These are phyloP conservation scores for Botrytis porri DNA, from an alignment of 2,329 filamentous ascomycete species.

Conservation along the genomic window DNA sequence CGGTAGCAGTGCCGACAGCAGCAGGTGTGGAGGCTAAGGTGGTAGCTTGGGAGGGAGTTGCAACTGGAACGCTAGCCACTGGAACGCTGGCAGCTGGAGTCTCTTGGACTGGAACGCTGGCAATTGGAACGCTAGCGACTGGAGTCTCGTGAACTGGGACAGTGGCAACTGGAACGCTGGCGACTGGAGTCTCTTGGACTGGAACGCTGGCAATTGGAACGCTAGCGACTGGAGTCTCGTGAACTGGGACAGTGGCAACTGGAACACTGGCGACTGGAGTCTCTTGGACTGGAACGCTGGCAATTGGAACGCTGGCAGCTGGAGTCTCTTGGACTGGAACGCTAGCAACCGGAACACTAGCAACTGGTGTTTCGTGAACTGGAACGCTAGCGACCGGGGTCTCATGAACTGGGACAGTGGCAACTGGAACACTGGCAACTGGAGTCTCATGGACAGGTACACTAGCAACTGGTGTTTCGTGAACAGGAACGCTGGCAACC, in stretches of 20 bases:
- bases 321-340: background rate
- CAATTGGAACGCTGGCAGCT: background rate
- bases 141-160: background rate
- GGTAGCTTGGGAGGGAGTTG: background rate
- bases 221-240: constrained; percentile 15
- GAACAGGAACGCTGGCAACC: background rate
- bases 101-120: background rate
- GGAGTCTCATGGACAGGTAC: background rate
- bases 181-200: background rate
- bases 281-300: background rate
- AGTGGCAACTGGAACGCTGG: constrained; percentile 5
- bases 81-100: background rate
- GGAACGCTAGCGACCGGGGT: background rate
- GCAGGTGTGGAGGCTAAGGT: constrained; percentile 8
- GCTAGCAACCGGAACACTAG: background rate
- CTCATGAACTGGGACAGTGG: background rate
- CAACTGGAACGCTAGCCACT: background rate
- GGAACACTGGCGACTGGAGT: constrained; percentile 11
- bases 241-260: background rate
- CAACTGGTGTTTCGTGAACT: background rate
- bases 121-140: background rate
- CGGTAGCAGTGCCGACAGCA: constrained; percentile 15
- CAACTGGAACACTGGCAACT: background rate
- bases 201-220: background rate
- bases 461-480: background rate